Evolutionary conservation across 2,329 filamentous ascomycete species (phyloP).

Genomic region (Xylaria sp.): DNA sequence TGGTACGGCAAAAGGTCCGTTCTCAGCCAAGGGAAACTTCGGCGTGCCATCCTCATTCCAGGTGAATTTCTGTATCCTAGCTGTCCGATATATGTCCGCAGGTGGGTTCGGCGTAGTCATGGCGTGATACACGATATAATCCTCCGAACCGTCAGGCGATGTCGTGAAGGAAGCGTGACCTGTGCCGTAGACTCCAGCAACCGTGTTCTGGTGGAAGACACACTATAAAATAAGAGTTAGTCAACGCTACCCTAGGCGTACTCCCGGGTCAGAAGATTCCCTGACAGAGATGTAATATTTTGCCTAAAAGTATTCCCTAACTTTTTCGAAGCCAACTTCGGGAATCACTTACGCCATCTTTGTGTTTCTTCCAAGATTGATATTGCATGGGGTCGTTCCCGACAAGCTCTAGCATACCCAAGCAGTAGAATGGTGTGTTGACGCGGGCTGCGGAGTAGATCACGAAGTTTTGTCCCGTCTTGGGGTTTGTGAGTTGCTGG

Average conservation of each 20-base stretch:
- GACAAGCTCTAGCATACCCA: constrained; percentile 51
- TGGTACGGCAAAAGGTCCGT: constrained; percentile 50
- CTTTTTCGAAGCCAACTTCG: too few species aligned
- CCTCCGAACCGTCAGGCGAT: constrained; percentile 49
- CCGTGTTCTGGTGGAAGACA: constrained; percentile 52
- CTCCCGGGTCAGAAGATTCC: too few species aligned
- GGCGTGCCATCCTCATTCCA: constrained; percentile 52
- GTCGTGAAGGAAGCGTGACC: constrained; percentile 52
- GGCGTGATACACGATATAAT: constrained; percentile 52
- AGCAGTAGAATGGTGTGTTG: constrained; percentile 52
- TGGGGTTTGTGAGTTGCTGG: constrained; percentile 52
- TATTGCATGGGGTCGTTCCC: constrained; percentile 53
- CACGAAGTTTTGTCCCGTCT: constrained; percentile 51
- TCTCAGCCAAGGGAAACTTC: constrained; percentile 49
- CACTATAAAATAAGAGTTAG: constrained; percentile 36
- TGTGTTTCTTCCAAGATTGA: constrained; percentile 51
- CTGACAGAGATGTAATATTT: too few species aligned
- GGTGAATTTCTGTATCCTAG: constrained; percentile 49
- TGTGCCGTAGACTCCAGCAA: constrained; percentile 48
- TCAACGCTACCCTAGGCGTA: too few species aligned
- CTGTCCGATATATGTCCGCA: constrained; percentile 49
- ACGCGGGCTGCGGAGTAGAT: constrained; percentile 53
- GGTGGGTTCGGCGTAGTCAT: constrained; percentile 50
- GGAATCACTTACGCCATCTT: constrained; percentile 38
- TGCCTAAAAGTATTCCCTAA: too few species aligned